Conservation (phyloP, 805 yeast species). For the Huiozyma sinensis region DNA sequence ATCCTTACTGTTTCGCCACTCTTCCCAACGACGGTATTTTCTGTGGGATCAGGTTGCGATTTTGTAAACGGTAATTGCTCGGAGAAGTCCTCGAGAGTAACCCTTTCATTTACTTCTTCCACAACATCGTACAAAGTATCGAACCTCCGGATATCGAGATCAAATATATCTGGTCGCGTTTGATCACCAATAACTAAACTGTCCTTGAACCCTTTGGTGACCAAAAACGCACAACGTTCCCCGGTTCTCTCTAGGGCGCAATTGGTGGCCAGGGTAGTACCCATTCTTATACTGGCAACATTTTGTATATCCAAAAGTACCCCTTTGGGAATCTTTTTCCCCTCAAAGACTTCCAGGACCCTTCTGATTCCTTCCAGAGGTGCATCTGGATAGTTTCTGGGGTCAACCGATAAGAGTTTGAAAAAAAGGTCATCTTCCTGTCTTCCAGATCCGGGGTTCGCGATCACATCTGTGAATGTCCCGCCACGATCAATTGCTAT, state of each 20-base stretch:
- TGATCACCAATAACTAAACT: constrained; percentile 80
- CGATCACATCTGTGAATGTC: constrained; percentile 75
- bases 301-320: constrained; percentile 48
- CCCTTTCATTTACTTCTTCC: constrained; percentile 81
- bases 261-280: constrained; percentile 93
- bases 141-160: constrained; percentile 62
- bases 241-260: constrained; percentile 91
- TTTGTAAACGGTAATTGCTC: constrained; percentile 48
- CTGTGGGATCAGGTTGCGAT: constrained; percentile 15
- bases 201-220: constrained; percentile 84
- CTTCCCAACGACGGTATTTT: constrained; percentile 40
- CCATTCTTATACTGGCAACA: constrained; percentile 70
- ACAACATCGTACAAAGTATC: constrained; percentile 65
- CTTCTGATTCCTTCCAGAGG: constrained; percentile 87
- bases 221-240: constrained; percentile 71
- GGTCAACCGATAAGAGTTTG: constrained; percentile 81
- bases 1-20: constrained; percentile 62
- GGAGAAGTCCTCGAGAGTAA: constrained; percentile 68
- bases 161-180: constrained; percentile 83
- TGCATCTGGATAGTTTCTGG: constrained; percentile 79
- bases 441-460: constrained; percentile 37
- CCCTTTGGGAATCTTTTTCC: constrained; percentile 46
- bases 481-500: constrained; percentile 66
- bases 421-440: constrained; percentile 52
- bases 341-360: constrained; percentile 51